Base-by-base conservation (phyloP, 139 green algal genomes). In the Chlamydomonas sp. region DNA sequence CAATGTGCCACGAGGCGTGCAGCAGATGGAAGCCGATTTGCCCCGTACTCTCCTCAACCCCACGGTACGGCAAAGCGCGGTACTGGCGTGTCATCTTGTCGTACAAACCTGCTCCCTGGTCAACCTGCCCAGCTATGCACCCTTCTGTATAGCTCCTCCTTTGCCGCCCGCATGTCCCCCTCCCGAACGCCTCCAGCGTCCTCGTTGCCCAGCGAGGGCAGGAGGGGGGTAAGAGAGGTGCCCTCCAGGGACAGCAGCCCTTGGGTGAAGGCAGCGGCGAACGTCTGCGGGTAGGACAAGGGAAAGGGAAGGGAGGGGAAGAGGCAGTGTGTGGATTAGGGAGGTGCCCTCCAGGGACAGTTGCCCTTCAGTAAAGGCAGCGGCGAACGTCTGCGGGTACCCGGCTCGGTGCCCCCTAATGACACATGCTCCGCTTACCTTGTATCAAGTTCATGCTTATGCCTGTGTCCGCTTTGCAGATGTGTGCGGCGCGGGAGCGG, bases 171-270 rank as follows among this genome's bases (percentile, higher is more conserved):
- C 84, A 98, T 98, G 90, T 98, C 2, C 96, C 96, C 91, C 98
- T 98, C 69, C 94, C 96, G 90, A 96, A 98, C 4, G 95, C 95
- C 89, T 99, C 97, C 79, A 99, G 93, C 96, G 99, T 98, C 58
- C 92, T 91, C 4, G 96, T 95, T 99, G 57, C 98, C 96, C 84
- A 98, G 92, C 12, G 83, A 89, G 8, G 90, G 87, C 18, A 91
- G 82, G 81, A 98, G 98, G 80, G 97, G 96, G 12, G 96, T 99
- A 8, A 98, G 93, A 18, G 91, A 94, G 78, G 82, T 92, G 78
- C 96, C 96, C 91, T 99, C 97, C 63, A 99, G 92, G 91, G 99
- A 97, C 16, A 99, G 92, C 91, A 99, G 92, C 0, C 96, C 96
- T 90, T 99, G 92, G 14, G 95, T 97, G 90, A 98, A 98, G 9